Evolutionary conservation across 139 green algal species (phyloP).

Genomic region (Chlorella sp.): DNA sequence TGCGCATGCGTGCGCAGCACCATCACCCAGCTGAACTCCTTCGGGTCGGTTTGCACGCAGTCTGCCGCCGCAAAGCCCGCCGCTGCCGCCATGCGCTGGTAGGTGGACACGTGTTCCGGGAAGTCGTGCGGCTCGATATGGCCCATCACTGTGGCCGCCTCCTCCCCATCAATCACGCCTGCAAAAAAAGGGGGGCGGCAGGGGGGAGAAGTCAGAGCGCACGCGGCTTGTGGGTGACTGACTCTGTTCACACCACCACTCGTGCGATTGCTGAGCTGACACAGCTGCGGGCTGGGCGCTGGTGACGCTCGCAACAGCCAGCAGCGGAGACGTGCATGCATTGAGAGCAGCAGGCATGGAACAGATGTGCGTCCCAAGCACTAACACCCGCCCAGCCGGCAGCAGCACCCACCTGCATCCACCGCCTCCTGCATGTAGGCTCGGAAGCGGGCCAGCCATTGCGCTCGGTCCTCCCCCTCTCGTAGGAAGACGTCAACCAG

Average conservation of each 20-base stretch:
- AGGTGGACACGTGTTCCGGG: neutral
- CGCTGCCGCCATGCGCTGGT: neutral
- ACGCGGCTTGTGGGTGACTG: too few species aligned
- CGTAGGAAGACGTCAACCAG: slow-evolving; percentile 11
- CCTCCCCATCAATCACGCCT: slow-evolving; percentile 1
- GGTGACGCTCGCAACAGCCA: too few species aligned
- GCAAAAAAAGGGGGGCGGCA: neutral
- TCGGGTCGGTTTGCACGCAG: slow-evolving; percentile 4
- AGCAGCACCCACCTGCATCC: neutral
- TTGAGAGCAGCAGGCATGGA: too few species aligned
- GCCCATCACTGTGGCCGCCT: neutral
- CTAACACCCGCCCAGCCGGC: too few species aligned
- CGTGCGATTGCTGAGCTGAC: too few species aligned
- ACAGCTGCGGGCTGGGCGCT: too few species aligned
- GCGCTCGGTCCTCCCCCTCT: neutral
- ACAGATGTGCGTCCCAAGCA: too few species aligned
- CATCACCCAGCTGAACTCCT: slow-evolving; percentile 9
- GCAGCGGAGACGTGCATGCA: too few species aligned
- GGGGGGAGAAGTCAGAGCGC: neutral
- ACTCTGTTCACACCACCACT: too few species aligned
- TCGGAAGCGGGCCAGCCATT: neutral
- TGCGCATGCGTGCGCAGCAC: neutral
- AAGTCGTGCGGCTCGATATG: neutral
- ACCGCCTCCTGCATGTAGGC: neutral
- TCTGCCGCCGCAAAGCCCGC: slow-evolving; percentile 1